Percentiles rank a stretch among this genome's conserved stretches.
Evolutionary conservation across 2,329 filamentous ascomycete genomes (phyloP).

Genomic region (Rugonectria rugulosa): DNA sequence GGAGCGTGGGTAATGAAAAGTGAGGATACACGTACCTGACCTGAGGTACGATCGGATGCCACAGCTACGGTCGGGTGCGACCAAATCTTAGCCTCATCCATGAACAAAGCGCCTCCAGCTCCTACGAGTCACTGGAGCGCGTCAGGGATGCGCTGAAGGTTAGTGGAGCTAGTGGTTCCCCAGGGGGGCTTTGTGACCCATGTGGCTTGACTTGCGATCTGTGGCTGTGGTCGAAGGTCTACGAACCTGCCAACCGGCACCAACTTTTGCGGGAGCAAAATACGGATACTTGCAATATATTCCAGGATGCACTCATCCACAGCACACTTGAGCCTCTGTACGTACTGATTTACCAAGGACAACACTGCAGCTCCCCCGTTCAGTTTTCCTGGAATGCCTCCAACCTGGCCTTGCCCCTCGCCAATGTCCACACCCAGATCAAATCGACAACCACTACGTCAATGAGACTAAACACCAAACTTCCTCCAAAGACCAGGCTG

Average conservation of each 20-base stretch:
- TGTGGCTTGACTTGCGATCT: constrained; percentile 25
- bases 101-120: constrained; percentile 18
- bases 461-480: constrained; percentile 71
- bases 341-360: not conserved
- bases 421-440: constrained; percentile 60
- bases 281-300: no score
- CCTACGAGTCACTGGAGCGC: constrained; percentile 30
- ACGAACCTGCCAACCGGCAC: no score
- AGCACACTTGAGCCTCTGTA: no score
- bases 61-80: constrained; percentile 20
- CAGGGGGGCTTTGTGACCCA: constrained; percentile 23
- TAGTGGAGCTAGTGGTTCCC: constrained; percentile 23
- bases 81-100: constrained; percentile 28
- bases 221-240: no score
- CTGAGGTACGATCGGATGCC: no score
- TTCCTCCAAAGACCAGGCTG: constrained; percentile 71
- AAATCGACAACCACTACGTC: constrained; percentile 58
- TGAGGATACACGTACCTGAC: constrained; percentile 10
- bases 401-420: constrained; percentile 52
- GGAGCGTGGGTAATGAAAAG: constrained; percentile 8
- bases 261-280: not conserved
- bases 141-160: constrained; percentile 35
- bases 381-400: constrained; percentile 42
- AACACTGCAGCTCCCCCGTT: no score
- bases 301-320: no score